These are phyloP conservation scores for Prunus salicina DNA, from an alignment of 306 rosid genomes.

Conservation along the genomic window DNA sequence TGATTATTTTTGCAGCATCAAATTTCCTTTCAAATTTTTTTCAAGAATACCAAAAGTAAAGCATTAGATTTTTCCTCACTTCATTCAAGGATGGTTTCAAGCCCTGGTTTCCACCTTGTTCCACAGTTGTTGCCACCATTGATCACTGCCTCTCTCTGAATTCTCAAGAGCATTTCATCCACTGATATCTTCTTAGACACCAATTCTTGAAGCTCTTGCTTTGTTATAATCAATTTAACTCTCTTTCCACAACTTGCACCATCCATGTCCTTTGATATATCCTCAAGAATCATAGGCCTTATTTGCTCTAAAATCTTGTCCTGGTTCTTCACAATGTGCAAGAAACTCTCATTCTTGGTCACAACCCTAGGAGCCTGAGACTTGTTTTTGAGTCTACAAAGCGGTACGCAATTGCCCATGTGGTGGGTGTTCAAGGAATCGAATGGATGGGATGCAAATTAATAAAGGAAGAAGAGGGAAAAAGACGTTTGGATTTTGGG, in stretches of 20 bases:
- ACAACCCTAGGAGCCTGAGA: neutral
- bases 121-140: neutral
- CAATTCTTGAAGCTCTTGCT: slow-evolving; percentile 51
- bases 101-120: slow-evolving; percentile 32
- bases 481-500: neutral
- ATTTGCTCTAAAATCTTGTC: neutral
- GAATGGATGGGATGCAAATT: neutral
- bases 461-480: neutral
- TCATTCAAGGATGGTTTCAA: slow-evolving; percentile 65
- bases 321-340: neutral
- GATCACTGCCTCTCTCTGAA: slow-evolving; percentile 9
- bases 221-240: slow-evolving; percentile 57
- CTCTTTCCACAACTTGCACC: slow-evolving; percentile 49
- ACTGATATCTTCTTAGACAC: slow-evolving; percentile 45
- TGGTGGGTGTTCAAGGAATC: neutral
- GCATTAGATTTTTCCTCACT: slow-evolving; percentile 18
- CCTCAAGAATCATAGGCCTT: neutral
- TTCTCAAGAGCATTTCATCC: slow-evolving; percentile 43
- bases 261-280: no score
- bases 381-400: neutral
- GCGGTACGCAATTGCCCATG: neutral
- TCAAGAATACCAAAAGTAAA: neutral
- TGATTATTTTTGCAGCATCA: neutral
- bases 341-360: neutral
- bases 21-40: neutral